Percentiles rank a stretch among this genome's conserved stretches.
These are phyloP conservation scores for Saturnispora sekii DNA, from an alignment of 805 yeast genomes.

Conservation along the genomic window DNA sequence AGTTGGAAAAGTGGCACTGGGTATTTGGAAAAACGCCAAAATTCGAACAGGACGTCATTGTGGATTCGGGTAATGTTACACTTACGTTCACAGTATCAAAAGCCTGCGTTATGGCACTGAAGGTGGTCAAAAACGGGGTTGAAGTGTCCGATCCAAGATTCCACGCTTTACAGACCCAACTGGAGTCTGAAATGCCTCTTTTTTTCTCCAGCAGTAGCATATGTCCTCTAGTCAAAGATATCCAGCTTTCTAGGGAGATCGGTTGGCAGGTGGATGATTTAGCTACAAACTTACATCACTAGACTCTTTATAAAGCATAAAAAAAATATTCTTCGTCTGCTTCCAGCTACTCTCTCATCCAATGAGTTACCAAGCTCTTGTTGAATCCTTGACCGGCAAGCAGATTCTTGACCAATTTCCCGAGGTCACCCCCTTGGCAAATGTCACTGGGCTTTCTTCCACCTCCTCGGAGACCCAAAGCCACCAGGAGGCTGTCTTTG, in stretches of 20 bases:
- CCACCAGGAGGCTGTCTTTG: constrained; percentile 41
- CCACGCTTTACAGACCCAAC: constrained; percentile 6
- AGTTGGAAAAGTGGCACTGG: constrained; percentile 61
- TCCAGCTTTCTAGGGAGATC: constrained; percentile 12
- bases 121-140: background rate
- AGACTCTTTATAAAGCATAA: too few relatives aligned
- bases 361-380: constrained; percentile 38
- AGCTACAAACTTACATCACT: too few relatives aligned
- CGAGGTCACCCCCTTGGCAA: constrained; percentile 54
- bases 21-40: constrained; percentile 66
- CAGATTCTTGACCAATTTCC: constrained; percentile 52
- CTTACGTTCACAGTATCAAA: constrained; percentile 40
- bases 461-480: constrained; percentile 24
- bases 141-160: constrained; percentile 11
- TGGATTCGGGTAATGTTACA: constrained; percentile 26
- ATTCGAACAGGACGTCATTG: constrained; percentile 48
- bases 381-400: constrained; percentile 37
- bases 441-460: constrained; percentile 49
- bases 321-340: too few relatives aligned
- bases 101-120: constrained; percentile 26
- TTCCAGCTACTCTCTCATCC: too few relatives aligned
- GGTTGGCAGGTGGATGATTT: constrained; percentile 24
- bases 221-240: constrained; percentile 10
- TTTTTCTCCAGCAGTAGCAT: constrained; percentile 17
- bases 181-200: constrained; percentile 9